Base-by-base conservation (phyloP, 139 green algal genomes). In the Chlamydomonas sphaeroides region DNA sequence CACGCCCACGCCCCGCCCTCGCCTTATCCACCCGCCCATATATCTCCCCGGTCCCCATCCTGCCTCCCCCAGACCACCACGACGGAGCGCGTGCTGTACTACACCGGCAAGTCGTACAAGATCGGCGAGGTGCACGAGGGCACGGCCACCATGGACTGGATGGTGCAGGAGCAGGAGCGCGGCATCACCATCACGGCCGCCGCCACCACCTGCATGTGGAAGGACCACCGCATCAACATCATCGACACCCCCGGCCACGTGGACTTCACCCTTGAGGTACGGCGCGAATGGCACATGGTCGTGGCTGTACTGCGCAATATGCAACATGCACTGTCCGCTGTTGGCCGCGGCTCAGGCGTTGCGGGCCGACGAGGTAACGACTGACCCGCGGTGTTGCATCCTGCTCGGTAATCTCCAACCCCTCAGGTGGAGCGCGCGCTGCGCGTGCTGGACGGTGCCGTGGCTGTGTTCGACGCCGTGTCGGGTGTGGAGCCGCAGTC, bases 101-200 rank as follows among this genome's bases (percentile, higher is more conserved):
- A 99, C 95, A 99, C 97, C 0, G 97, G 97, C 85, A 96, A 97
- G 88, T 97, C 89, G 11, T 99, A 99, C 94, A 99, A 99, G 93
- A 99, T 99, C 82, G 97, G 97, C 28, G 97, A 99, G 91, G 97
- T 99, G 85, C 97, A 99, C 84, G 97, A 99, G 88, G 97, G 97
- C 79, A 96, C 92, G 15, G 97, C 97, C 76, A 99, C 96, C 59
- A 99, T 99, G 97, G 97, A 99, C 92, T 98, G 96, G 96, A 95
- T 96, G 92, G 90, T 92, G 0, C 92, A 94, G 86, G 91, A 95
- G 84, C 95, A 98, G 90, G 97, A 99, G 93, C 91, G 97, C 67
- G 97, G 97, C 59, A 99, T 99, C 92, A 99, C 97, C 80, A 99
- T 99, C 92, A 99, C 97, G 1, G 96, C 94, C 48, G 97, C 97